phyloP scores from a whole-genome alignment of 140 eudicot genomes.

The Cichorium intybus region DNA sequence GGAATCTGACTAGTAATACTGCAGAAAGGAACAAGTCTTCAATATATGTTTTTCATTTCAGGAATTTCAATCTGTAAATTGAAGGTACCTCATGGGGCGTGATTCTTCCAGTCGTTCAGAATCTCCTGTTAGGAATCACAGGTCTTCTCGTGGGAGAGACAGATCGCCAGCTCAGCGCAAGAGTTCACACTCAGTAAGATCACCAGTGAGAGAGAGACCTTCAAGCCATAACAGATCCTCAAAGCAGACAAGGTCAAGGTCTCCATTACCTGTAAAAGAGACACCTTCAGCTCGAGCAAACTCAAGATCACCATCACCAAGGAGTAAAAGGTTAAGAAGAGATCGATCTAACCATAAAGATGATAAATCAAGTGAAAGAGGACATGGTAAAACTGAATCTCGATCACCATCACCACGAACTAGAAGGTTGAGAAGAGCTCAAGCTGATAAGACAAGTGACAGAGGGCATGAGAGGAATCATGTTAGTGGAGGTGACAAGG shows the following conservation, averaged over 20 bases:
- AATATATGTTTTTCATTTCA: conserved; percentile 10
- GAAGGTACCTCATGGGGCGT: conserved; percentile 51
- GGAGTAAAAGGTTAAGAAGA: conserved; percentile 58
- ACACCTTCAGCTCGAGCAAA: conserved; percentile 34
- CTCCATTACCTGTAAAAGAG: conserved; percentile 42
- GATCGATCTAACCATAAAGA: conserved; percentile 25
- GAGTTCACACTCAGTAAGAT: conserved; percentile 49
- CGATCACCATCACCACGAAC: conserved; percentile 80
- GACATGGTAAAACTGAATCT: conserved; percentile 25
- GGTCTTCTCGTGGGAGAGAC: conserved; percentile 65
- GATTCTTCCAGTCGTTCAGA: conserved; percentile 44
- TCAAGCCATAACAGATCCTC: conserved; percentile 50
- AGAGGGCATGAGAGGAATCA: conserved; percentile 35
- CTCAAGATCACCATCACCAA: conserved; percentile 70
- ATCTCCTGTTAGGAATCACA: conserved; percentile 56
- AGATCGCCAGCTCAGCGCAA: conserved; percentile 62
- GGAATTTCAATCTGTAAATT: conserved; percentile 27
- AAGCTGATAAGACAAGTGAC: conserved; percentile 52
- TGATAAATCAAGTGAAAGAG: conserved; percentile 33
- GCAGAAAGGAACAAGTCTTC: too few relatives aligned
- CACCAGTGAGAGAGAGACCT: conserved; percentile 44
- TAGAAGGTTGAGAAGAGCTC: conserved; percentile 65
- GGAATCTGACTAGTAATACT: too few relatives aligned
- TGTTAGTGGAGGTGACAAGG: conserved; percentile 37
- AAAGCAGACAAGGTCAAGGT: conserved; percentile 34